Evolutionary conservation across 768 basidiomycete species (phyloP).

Genomic region (Phylloporus rhodoxanthus): DNA sequence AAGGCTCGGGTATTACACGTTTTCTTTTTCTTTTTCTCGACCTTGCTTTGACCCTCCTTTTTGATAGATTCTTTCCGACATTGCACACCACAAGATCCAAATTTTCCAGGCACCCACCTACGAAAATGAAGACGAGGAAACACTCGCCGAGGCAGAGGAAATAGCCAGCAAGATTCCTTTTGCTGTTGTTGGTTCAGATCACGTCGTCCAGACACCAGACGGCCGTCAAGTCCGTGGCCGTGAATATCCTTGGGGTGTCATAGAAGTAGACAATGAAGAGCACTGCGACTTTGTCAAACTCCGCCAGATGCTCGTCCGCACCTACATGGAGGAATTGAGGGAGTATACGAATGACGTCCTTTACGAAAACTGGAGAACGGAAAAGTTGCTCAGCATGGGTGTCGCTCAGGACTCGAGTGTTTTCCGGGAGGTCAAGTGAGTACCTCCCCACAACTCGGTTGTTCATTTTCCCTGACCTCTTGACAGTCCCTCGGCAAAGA

Average conservation of each 20-base stretch:
- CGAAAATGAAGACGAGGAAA: conserved; percentile 98
- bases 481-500: conserved; percentile 84
- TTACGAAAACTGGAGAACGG: conserved; percentile 98
- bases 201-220: conserved; percentile 72
- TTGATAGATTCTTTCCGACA: conserved; percentile 89
- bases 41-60: conserved; percentile 1
- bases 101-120: conserved; percentile 98
- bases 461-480: conserved; percentile 11
- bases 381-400: conserved; percentile 95
- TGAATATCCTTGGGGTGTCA: conserved; percentile 96
- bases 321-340: conserved; percentile 98
- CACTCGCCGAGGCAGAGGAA: conserved; percentile 93
- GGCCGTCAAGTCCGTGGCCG: conserved; percentile 93
- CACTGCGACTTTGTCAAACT: conserved; percentile 99
- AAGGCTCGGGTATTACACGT: conserved; percentile 81
- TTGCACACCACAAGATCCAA: conserved; percentile 90
- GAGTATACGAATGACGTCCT: conserved; percentile 95
- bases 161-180: conserved; percentile 98
- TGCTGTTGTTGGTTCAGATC: conserved; percentile 93
- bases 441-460: conserved; percentile 7
- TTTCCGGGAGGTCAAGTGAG: conserved; percentile 99
- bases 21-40: not conserved
- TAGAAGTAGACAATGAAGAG: conserved; percentile 98
- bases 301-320: conserved; percentile 97
- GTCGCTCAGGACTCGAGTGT: conserved; percentile 96